Evolutionary conservation across 768 basidiomycete species (phyloP), one percentile per base, ranked within the genome.

Genomic region (Hypholoma fasciculare): DNA sequence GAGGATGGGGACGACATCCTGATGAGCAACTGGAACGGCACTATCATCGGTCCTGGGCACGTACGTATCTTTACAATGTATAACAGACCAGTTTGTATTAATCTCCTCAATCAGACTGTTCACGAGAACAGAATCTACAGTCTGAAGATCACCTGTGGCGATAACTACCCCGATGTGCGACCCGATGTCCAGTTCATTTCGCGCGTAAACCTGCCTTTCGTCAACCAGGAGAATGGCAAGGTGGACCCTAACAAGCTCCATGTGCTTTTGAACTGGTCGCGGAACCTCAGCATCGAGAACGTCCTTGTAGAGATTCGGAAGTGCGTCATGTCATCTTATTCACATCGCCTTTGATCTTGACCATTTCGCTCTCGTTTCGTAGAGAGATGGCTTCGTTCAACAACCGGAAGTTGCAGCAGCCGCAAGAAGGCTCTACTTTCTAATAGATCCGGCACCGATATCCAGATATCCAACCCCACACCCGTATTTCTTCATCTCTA

Each of bases 101-200:
- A 46, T 9, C 3, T 46, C 2, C 26, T 20, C 48, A 49, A 49
- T 27, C 27, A 96, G 92, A 96, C 95, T 20, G 94, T 96, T 4
- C 95, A 98, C 74, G 96, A 99, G 83, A 99, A 98, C 77, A 86
- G 97, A 54, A 99, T 98, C 76, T 99, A 98, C 84, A 89, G 87
- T 52, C 84, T 99, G 67, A 91, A 89, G 77, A 96, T 99, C 70
- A 78, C 79, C 67, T 98, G 96, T 67, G 91, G 86, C 50, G 76
- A 83, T 1, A 55, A 68, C 3, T 95, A 95, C 71, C 92, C 92
- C 27, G 92, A 96, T 49, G 55, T 57, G 0, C 91, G 90, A 4
- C 96, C 96, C 14, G 73, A 78, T 16, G 85, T 98, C 56, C 87
- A 90, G 61, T 98, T 98, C 75, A 67, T 90, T 61, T 96, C 92